Percentiles rank a stretch among this genome's conserved stretches.
Evolutionary conservation across 2,329 filamentous ascomycete species (phyloP).

Genomic region (Aquanectria penicillioides): DNA sequence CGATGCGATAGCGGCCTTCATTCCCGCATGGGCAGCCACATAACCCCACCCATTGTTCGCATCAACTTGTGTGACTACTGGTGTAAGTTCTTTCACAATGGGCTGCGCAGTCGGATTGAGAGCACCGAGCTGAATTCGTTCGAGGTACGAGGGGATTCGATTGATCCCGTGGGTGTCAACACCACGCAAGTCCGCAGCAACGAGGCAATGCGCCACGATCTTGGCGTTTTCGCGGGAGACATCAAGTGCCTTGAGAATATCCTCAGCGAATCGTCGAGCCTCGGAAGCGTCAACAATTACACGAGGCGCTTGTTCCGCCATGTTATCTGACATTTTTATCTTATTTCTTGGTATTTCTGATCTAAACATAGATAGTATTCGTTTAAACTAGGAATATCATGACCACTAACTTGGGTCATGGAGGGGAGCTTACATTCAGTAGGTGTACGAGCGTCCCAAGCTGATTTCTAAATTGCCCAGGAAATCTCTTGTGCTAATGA

Average conservation of each 20-base stretch:
- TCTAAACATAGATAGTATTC: too few relatives aligned
- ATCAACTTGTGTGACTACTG: conserved; percentile 73
- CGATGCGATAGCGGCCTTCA: conserved; percentile 72
- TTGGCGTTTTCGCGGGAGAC: background rate
- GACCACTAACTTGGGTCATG: too few relatives aligned
- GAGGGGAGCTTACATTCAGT: too few relatives aligned
- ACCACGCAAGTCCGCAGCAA: background rate
- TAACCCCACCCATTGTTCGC: conserved; percentile 80
- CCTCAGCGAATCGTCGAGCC: background rate
- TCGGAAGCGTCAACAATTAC: background rate
- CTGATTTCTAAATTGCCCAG: too few relatives aligned
- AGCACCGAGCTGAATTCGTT: background rate
- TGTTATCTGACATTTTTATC: too few relatives aligned
- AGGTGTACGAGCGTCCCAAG: too few relatives aligned
- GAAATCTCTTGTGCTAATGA: too few relatives aligned
- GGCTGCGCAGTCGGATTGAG: background rate
- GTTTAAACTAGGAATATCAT: too few relatives aligned
- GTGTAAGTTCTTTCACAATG: conserved; percentile 49
- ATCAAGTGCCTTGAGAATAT: background rate
- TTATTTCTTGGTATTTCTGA: too few relatives aligned
- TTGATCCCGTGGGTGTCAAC: background rate
- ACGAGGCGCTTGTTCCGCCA: too few relatives aligned
- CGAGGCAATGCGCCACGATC: background rate
- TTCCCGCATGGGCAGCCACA: conserved; percentile 71
- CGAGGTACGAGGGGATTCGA: background rate